Evolutionary conservation across 2,329 filamentous ascomycete species (phyloP), one percentile per base, ranked within the genome.

Genomic region (Xylogone sp.): DNA sequence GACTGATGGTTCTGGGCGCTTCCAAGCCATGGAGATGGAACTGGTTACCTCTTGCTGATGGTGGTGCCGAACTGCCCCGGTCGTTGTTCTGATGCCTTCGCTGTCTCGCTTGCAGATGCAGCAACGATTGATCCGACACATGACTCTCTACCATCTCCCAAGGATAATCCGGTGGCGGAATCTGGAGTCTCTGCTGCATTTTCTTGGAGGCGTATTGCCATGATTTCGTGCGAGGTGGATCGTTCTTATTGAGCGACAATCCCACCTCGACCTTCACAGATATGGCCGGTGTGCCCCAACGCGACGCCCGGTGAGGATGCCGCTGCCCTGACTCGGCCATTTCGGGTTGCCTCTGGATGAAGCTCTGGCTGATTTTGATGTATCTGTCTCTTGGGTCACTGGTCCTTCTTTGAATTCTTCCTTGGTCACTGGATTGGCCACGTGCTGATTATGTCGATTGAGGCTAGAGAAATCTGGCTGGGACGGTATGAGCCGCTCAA

Each of bases 181-280:
- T 6, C 34, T 39, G 34, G 19, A 58, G 34, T 24, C 56, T 61
- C 12, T 61, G 55, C 48, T 59, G 56, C 60, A 65, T 62, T 13
- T 54, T 59, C 27, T 49, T 60, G 13, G 62, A 61, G 22, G 58
- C 52, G 34, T 63, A 64, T 24, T 52, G 59, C 48, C 64, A 43
- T 6, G 56, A 52, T 39, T 56, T 58, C n/a, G 50, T 60, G 46
- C 61, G 59, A 39, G 56, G 51, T 42, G 53, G 50, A 42, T 62
- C 51, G 12, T 53, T 48, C 12, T 56, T 51, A 7, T 59, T 57
- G 31, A 61, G 56, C 3, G 62, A 59, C n/a, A 66, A 51, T 16
- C 62, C 62, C 24, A 65, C 58, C 42, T 65, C 62, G 10, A 66
- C 50, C 43, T 60, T 62, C 8, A 65, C 53, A 48, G 56, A 62